Base-by-base conservation (phyloP, 805 yeast genomes). In the Lipomyces orientalis region DNA sequence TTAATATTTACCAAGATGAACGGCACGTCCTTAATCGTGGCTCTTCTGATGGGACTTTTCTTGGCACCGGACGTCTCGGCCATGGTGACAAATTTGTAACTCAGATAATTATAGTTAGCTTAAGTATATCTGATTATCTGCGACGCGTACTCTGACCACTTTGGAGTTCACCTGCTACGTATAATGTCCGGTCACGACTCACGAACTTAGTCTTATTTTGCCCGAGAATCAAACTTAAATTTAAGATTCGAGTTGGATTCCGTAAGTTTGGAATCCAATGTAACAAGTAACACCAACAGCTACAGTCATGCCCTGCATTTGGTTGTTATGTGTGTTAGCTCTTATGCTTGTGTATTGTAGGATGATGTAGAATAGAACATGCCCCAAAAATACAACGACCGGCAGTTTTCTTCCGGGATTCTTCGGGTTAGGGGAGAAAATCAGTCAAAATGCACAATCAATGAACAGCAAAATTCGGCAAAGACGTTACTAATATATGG, bases 21-120 rank as follows among this genome's bases (percentile, higher is more conserved):
- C 19, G 71, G 67, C n/a, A 69, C 68, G 52, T 69, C 72, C n/a
- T 54, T 65, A 31, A 67, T 60, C 6, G 69, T 65, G 22, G 62
- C 72, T 14, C 71, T 62, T 25, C 72, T 39, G 51, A 69, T 67
- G 22, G 68, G 58, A 9, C 61, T 31, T 8, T 55, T 56, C 29
- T 61, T 64, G 16, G 16, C 22, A 43, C 19, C 49, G 5, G 49
- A 16, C 5, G 49, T 16, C 3, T 16, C 22, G n/a, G 49, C n/a
- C 49, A n/a, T 43, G 22, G n/a, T n/a, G 49, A 9, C 49, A n/a
- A 9, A 16, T 6, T n/a, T 16, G n/a, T 14, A 4, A 35, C 4
- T 35, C 39, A 35, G 39, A 10, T 35, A 35, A 10, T 35, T 10
- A 35, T 35, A n/a, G n/a, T n/a, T n/a, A 35, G 39, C 39, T 35